Evolutionary conservation across 768 basidiomycete genomes (phyloP).

Genomic region (Phanerochaete carnosa): DNA sequence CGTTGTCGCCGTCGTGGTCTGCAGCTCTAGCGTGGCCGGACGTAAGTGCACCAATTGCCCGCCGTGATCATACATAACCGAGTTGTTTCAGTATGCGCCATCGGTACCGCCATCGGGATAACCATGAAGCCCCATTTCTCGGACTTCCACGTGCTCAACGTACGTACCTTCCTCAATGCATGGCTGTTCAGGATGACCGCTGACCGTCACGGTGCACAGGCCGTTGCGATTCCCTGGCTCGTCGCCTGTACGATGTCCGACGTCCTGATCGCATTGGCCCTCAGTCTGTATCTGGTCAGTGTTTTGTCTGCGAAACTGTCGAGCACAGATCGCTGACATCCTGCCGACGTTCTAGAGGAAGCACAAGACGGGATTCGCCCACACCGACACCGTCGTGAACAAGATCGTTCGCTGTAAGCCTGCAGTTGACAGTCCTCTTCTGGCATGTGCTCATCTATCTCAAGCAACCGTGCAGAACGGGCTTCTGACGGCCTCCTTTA

Average conservation of each 20-base stretch:
- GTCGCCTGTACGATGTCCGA: conserved; percentile 33
- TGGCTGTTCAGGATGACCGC: conserved; percentile 14
- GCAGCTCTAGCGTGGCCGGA: conserved; percentile 1
- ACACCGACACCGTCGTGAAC: conserved; percentile 11
- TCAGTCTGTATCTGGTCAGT: conserved; percentile 9
- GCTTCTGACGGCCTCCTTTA: conserved; percentile 8
- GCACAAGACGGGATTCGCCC: conserved; percentile 12
- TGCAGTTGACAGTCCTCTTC: not conserved
- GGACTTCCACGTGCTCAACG: conserved; percentile 4
- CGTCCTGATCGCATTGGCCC: not conserved
- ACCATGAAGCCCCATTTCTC: not conserved
- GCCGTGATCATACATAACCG: not conserved
- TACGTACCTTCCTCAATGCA: not conserved
- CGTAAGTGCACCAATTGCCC: not conserved
- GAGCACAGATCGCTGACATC: not conserved
- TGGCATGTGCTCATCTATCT: not conserved
- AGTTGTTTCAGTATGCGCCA: not conserved
- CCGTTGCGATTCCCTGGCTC: conserved; percentile 40
- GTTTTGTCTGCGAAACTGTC: not conserved
- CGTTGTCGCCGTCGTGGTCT: conserved; percentile 1
- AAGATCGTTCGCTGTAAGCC: conserved; percentile 12
- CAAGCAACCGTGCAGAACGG: conserved; percentile 10
- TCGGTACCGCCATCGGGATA: conserved; percentile 12
- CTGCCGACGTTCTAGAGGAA: not conserved
- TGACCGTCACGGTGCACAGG: conserved; percentile 26